Evolutionary conservation across 805 yeast genomes (phyloP).

Genomic region (Saccharomycopsis lassenensis): DNA sequence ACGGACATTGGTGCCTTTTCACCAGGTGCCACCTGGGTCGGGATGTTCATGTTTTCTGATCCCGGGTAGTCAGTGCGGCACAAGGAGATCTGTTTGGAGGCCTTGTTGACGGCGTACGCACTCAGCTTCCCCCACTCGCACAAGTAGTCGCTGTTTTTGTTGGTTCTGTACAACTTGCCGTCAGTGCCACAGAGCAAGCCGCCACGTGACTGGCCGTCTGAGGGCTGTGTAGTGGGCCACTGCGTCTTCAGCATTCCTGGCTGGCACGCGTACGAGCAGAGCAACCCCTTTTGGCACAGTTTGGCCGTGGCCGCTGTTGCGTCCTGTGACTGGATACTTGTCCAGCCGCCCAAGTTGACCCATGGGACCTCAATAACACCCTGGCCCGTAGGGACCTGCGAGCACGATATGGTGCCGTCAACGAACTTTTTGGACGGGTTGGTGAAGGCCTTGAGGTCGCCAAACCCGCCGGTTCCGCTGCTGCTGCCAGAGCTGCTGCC

Average conservation of each 20-base stretch:
- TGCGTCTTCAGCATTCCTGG: slow-evolving; percentile 77
- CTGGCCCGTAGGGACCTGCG: slow-evolving; percentile 59
- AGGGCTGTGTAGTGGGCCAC: slow-evolving; percentile 62
- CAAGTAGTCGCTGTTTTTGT: slow-evolving; percentile 37
- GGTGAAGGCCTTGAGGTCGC: slow-evolving; percentile 41
- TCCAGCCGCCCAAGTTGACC: slow-evolving; percentile 43
- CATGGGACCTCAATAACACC: slow-evolving; percentile 56
- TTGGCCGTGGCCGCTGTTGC: slow-evolving; percentile 48
- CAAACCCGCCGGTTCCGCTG: slow-evolving; percentile 31
- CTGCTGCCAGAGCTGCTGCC: slow-evolving; percentile 25
- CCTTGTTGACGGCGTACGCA: slow-evolving; percentile 57
- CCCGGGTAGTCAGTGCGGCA: slow-evolving; percentile 99
- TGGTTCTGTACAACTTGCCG: slow-evolving; percentile 56
- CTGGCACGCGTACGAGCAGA: slow-evolving; percentile 71
- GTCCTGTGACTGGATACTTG: slow-evolving; percentile 48
- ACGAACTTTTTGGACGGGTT: slow-evolving; percentile 43
- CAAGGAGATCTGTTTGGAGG: slow-evolving; percentile 61
- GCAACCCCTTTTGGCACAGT: slow-evolving; percentile 51
- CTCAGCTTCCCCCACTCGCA: slow-evolving; percentile 65
- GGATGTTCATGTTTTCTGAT: slow-evolving; percentile 95
- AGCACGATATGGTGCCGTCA: slow-evolving; percentile 64
- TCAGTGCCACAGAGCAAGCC: slow-evolving; percentile 47
- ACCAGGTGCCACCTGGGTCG: slow-evolving; percentile 73
- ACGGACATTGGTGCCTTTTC: slow-evolving; percentile 54
- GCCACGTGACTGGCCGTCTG: slow-evolving; percentile 60